These are phyloP conservation scores for Conticribra weissflogii DNA, from an alignment of 108 stramenopile species.

Conservation along the genomic window DNA sequence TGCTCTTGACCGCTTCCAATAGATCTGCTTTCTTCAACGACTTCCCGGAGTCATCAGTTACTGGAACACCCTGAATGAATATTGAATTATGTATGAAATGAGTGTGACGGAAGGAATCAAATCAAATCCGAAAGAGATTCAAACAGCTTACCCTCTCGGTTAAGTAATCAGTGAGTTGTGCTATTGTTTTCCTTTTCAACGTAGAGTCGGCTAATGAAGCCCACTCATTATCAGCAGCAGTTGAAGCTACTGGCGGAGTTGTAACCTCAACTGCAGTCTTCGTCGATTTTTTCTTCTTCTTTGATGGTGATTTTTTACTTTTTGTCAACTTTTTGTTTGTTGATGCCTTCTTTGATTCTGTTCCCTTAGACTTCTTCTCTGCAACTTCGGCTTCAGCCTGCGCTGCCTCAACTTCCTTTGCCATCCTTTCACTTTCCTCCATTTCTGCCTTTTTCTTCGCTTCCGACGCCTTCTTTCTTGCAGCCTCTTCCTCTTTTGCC, in stretches of 20 bases:
- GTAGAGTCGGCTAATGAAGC: constrained; percentile 36
- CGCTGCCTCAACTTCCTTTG: constrained; percentile 39
- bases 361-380: constrained; percentile 13
- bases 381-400: constrained; percentile 32
- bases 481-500: constrained; percentile 9
- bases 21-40: constrained; percentile 42
- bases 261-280: constrained; percentile 5
- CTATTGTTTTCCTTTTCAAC: constrained; percentile 45
- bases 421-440: constrained; percentile 23
- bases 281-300: constrained; percentile 14
- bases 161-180: constrained; percentile 46
- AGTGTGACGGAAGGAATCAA: neutral
- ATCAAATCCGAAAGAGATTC: neutral
- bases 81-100: neutral
- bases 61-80: constrained; percentile 18
- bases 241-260: neutral
- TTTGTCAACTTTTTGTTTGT: neutral
- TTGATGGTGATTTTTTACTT: constrained; percentile 14
- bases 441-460: too few relatives aligned
- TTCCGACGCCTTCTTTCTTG: constrained; percentile 14
- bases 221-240: constrained; percentile 21
- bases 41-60: constrained; percentile 32
- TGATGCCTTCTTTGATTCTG: constrained; percentile 9
- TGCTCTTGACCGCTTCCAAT: constrained; percentile 45
- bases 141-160: constrained; percentile 24